phyloP scores from a whole-genome alignment of 176 grass and related monocot genomes.

The Rhynchospora pubera region DNA sequence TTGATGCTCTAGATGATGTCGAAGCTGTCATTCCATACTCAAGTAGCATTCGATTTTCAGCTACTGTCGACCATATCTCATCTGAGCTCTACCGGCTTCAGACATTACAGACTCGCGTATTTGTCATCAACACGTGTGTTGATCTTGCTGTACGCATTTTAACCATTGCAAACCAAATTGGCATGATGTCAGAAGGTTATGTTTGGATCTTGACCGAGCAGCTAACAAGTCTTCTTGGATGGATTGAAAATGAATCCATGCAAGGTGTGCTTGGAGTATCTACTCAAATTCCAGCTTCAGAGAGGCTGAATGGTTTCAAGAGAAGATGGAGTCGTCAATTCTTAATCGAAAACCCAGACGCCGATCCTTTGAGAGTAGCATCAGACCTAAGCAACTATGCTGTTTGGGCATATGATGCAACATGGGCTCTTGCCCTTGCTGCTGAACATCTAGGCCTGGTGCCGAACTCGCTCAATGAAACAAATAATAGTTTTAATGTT shows the following conservation, averaged over 20 bases:
- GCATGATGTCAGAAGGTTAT: conserved; percentile 50
- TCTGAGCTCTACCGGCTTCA: conserved; percentile 27
- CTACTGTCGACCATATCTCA: conserved; percentile 7
- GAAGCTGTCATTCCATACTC: conserved; percentile 21
- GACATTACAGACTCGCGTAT: conserved; percentile 33
- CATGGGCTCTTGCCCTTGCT: conserved; percentile 52
- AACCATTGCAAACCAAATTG: conserved; percentile 1
- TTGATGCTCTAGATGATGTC: conserved; percentile 21
- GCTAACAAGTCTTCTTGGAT: conserved; percentile 33
- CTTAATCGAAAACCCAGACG: conserved; percentile 22
- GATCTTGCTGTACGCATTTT: conserved; percentile 32
- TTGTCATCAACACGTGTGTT: conserved; percentile 39
- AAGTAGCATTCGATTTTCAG: conserved; percentile 17
- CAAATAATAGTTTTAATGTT: conserved; percentile 14
- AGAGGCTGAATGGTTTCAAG: conserved; percentile 16
- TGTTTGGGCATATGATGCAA: conserved; percentile 47
- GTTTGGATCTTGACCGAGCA: conserved; percentile 46
- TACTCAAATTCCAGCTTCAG: conserved; percentile 16
- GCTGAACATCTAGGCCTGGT: conserved; percentile 14
- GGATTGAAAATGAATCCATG: conserved; percentile 19
- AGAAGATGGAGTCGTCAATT: conserved; percentile 37
- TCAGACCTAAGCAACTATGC: conserved; percentile 14
- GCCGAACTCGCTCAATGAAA: background rate
- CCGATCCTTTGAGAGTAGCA: background rate
- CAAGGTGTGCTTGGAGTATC: conserved; percentile 42